Evolutionary conservation across 2,329 filamentous ascomycete genomes (phyloP).

Genomic region (Alternaria ethzedia): DNA sequence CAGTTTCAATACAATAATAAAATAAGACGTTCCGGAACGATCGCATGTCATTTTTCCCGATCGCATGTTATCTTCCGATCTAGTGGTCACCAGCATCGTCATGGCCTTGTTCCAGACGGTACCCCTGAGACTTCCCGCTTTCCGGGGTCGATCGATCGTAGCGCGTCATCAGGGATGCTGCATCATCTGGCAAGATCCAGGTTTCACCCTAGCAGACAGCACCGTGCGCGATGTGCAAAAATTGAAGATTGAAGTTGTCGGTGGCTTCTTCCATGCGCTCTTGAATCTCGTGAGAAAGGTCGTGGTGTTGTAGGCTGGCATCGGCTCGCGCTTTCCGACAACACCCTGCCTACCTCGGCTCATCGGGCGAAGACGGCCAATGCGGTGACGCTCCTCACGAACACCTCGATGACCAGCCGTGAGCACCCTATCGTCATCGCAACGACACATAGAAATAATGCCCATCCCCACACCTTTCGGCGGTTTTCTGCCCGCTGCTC

Average conservation of each 20-base stretch:
- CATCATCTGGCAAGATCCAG: neutral
- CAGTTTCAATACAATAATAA: slow-evolving; percentile 11
- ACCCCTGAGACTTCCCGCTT: slow-evolving; percentile 2
- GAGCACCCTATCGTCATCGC: slow-evolving; percentile 69
- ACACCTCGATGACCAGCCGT: slow-evolving; percentile 64
- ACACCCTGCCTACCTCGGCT: slow-evolving; percentile 23
- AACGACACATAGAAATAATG: slow-evolving; percentile 23
- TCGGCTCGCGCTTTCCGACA: slow-evolving; percentile 17
- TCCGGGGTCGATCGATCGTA: neutral
- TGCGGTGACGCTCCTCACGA: slow-evolving; percentile 64
- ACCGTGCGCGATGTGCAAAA: neutral
- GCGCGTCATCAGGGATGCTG: neutral
- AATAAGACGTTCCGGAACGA: neutral
- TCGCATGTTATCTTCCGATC: slow-evolving; percentile 43
- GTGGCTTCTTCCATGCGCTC: neutral
- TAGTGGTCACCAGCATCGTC: slow-evolving; percentile 44
- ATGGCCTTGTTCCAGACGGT: neutral
- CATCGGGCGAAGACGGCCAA: slow-evolving; percentile 60
- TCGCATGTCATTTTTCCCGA: slow-evolving; percentile 34
- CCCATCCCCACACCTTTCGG: slow-evolving; percentile 23
- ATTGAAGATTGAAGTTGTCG: neutral
- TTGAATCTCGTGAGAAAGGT: slow-evolving; percentile 3
- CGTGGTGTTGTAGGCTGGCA: slow-evolving; percentile 14
- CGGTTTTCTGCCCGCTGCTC: slow-evolving; percentile 13
- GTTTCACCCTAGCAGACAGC: neutral